Base-by-base conservation (phyloP, 2,329 filamentous ascomycete species). In the Zalaria sp. region DNA sequence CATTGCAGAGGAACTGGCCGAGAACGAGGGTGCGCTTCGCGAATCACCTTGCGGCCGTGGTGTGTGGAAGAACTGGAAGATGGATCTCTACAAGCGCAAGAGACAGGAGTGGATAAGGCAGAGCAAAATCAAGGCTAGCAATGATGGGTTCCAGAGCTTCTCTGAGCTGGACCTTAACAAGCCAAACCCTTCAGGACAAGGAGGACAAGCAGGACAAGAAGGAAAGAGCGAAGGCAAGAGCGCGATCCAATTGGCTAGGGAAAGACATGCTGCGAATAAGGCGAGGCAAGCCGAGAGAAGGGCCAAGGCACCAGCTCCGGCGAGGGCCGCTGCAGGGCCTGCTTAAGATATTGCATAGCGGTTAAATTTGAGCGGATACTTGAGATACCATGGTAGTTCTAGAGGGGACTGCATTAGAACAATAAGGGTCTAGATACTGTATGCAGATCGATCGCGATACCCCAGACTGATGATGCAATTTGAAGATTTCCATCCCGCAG, bases 11-110 rank as follows among this genome's bases (percentile, higher is more conserved):
- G 74, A 81, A 49, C 64, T 85, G 6, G 62, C 68, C 0, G 64
- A 70, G 41, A 69, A 74, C 43, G 80, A 83, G 54, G 57, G 64
- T n/a, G 52, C 62, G 1, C 58, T 84, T 11, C 69, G 79, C n/a
- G 77, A 82, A 43, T 78, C 73, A 1, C 73, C 71, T 31, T 68
- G 76, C 25, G 81, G 81, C 2, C 65, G 79, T 29, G 77, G 75
- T 3, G 79, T 84, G 7, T 83, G 79, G 79, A 69, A 76, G 48
- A 84, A 83, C 53, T 85, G 81, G 80, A 72, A 68, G 31, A 79
- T 84, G 73, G 81, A 85, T 58, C 59, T 81, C 4, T 84, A 79
- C 59, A 80, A 78, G 54, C 66, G 77, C 27, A 64, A 70, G 40
- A 64, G 75, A 34, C 66, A 63, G 4, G 77, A 82, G 43, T 85